These are phyloP conservation scores for Erigeron philadelphicus DNA, from an alignment of 140 eudicot species.

Conservation along the genomic window DNA sequence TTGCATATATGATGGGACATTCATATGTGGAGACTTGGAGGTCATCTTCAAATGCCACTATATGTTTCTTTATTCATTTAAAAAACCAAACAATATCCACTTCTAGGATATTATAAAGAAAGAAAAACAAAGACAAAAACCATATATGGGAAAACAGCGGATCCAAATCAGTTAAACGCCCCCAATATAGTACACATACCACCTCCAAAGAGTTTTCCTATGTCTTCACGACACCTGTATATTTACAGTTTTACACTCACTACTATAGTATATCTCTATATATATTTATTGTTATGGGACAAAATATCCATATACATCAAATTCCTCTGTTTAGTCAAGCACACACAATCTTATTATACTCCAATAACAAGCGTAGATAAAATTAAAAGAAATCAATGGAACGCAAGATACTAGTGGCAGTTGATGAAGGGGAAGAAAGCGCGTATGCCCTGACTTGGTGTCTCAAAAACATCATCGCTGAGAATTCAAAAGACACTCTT, in stretches of 20 bases:
- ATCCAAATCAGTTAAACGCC: no score
- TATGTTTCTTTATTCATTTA: no score
- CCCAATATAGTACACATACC: no score
- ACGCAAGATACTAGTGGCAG: constrained; percentile 67
- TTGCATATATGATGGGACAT: constrained; percentile 90
- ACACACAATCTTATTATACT: not conserved
- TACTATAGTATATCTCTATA: no score
- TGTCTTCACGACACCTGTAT: no score
- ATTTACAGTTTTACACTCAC: no score
- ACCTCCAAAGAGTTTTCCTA: no score
- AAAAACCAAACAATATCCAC: no score
- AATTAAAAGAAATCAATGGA: not conserved
- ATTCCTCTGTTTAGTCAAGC: not conserved
- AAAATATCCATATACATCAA: not conserved
- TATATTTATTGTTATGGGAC: no score
- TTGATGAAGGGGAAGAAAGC: constrained; percentile 52
- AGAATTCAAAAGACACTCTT: constrained; percentile 45
- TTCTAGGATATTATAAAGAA: no score
- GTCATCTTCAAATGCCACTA: constrained; percentile 39
- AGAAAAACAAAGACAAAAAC: no score
- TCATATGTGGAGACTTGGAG: constrained; percentile 76
- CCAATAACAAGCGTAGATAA: not conserved
- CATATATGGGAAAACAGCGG: no score
- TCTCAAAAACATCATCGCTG: constrained; percentile 37
- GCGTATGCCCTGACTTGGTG: constrained; percentile 74